phyloP scores from a whole-genome alignment of 2,329 filamentous ascomycete genomes.

The Aspergillus ibericus region DNA sequence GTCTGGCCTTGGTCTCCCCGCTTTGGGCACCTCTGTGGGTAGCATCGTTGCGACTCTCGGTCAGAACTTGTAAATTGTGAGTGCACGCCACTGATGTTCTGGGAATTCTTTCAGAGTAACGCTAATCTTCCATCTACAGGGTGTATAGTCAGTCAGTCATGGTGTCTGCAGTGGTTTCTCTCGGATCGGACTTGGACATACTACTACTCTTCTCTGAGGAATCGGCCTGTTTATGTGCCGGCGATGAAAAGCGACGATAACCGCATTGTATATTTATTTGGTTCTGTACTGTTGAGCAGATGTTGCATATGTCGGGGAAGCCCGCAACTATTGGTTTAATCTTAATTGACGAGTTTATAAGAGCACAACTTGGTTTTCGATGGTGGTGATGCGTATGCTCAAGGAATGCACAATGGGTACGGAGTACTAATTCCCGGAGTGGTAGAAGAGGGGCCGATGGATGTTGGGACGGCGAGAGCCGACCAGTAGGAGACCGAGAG shows the following conservation, averaged over 20 bases:
- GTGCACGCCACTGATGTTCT: background rate
- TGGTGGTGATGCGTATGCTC: too few relatives aligned
- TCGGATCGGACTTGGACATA: background rate
- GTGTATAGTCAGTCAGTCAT: background rate
- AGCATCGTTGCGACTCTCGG: constrained; percentile 26
- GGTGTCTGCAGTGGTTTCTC: background rate
- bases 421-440: too few relatives aligned
- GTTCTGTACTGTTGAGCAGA: background rate
- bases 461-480: background rate
- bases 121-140: background rate
- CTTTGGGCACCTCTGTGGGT: constrained; percentile 30
- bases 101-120: background rate
- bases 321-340: constrained; percentile 1
- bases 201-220: background rate
- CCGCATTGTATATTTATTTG: background rate
- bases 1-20: constrained; percentile 26
- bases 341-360: background rate
- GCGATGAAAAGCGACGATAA: constrained; percentile 4
- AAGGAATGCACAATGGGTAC: too few relatives aligned
- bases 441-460: too few relatives aligned
- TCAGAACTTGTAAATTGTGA: constrained; percentile 26
- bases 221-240: background rate
- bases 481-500: background rate
- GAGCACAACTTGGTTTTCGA: background rate
- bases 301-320: constrained; percentile 1